Base-by-base conservation (phyloP, 2,329 filamentous ascomycete species). In the Stachybotrys elegans region DNA sequence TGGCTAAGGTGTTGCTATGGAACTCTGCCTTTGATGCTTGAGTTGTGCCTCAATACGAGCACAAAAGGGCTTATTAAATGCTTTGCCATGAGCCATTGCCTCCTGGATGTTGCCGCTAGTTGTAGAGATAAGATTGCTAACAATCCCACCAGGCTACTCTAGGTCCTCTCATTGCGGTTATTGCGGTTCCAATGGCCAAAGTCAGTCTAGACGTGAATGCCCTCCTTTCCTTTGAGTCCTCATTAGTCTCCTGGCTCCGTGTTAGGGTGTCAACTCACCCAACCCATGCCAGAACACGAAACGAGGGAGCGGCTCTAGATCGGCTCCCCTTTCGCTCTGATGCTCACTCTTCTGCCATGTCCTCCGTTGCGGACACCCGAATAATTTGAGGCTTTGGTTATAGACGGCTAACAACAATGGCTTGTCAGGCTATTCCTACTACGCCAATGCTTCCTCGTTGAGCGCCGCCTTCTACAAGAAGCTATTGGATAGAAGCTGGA, bases 401-500 rank as follows among this genome's bases (percentile, higher is more conserved):
- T 19, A 20, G 35, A 44, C 51, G 42, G 43, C 55, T 60, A 46
- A 60, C 51, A 42, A 35, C 16, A 48, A 31, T 56, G 52, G 51
- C 50, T 51, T 46, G 44, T 50, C 55, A 89, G 87, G 84, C 56
- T 84, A 77, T 57, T 85, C 82, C 22, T 91, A 89, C 65, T 90
- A 88, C 67, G 79, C 79, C 29, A 72, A 71, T 40, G 73, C 84
- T 40, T 73, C 71, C 36, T 77, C 72, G 20, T 63, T 92, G 55
- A 81, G 74, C 38, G 73, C 83, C 6, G 66, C 70, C 1, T 80
- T 87, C 55, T 93, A 93, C 56, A 84, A 92, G 60, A 68, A 61
- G 35, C 71, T 93, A 29, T 68, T 92, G 36, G 79, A 90, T 62
- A 79, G 85, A 51, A 86, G 83, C 49, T 93, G 86, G 86, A 83